A percentile compares a stretch with the other conserved stretches of the same genome.
phyloP scores from a whole-genome alignment of 1,284 basidiomycete genomes.

The Puccinia sorghi region DNA sequence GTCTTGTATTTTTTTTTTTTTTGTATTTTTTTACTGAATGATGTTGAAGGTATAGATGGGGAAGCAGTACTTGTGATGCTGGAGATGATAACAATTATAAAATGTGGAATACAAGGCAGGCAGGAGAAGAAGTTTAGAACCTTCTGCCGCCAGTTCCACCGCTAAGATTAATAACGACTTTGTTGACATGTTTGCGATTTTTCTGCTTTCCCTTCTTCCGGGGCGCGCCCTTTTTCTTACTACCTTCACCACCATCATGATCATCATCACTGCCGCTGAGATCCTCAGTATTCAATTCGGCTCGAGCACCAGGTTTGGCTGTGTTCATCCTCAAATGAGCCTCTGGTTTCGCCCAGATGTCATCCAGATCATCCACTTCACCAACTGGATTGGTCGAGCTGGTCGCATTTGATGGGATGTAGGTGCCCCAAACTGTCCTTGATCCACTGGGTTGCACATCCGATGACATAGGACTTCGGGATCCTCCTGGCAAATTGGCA shows the following conservation, averaged over 20 bases:
- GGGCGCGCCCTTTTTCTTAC: conserved; percentile 18
- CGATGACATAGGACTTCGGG: neutral
- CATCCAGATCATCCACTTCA: conserved; percentile 11
- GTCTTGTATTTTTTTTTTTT: neutral
- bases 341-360: conserved; percentile 15
- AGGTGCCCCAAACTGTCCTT: conserved; percentile 49
- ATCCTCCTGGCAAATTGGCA: neutral
- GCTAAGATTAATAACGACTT: conserved; percentile 33
- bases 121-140: neutral
- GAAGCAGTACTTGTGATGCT: neutral
- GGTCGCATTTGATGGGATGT: conserved; percentile 2
- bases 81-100: neutral
- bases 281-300: conserved; percentile 25
- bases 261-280: conserved; percentile 24
- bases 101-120: neutral
- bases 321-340: neutral
- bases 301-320: neutral
- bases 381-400: neutral
- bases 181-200: conserved; percentile 33
- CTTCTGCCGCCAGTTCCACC: conserved; percentile 32
- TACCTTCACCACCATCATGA: conserved; percentile 17
- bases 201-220: conserved; percentile 28
- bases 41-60: neutral
- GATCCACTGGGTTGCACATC: conserved; percentile 28
- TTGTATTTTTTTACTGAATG: neutral